A percentile compares a stretch with the other conserved stretches of the same genome.
These are phyloP conservation scores for Salvia hispanica DNA, from an alignment of 257 asterid species.

Conservation along the genomic window DNA sequence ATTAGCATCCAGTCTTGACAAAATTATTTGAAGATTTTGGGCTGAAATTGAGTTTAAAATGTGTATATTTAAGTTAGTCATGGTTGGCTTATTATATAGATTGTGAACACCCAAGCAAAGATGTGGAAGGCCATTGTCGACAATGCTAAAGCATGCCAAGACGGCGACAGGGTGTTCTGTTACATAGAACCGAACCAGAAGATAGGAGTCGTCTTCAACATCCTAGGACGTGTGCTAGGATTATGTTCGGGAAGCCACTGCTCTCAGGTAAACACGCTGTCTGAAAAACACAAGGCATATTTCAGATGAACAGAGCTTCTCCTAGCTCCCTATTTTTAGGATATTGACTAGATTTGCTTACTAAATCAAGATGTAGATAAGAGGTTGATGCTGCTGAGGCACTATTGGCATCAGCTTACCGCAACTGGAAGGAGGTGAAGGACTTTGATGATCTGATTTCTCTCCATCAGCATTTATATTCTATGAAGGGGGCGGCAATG, in stretches of 20 bases:
- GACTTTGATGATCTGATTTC: conserved; percentile 36
- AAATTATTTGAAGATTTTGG: too few species aligned
- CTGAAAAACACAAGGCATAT: conserved; percentile 48
- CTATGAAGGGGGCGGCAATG: too few species aligned
- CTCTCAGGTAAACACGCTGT: conserved; percentile 26
- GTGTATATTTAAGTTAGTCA: too few species aligned
- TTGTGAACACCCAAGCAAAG: conserved; percentile 31
- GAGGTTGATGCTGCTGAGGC: conserved; percentile 47
- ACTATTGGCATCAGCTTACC: conserved; percentile 42
- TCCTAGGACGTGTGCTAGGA: conserved; percentile 47
- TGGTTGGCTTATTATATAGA: conserved; percentile 36
- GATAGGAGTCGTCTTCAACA: conserved; percentile 42
- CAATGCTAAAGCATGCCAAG: conserved; percentile 40
- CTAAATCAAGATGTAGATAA: not conserved
- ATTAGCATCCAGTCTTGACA: not conserved
- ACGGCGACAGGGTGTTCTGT: too few species aligned
- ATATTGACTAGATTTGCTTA: too few species aligned
- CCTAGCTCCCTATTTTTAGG: not conserved
- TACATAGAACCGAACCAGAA: conserved; percentile 17
- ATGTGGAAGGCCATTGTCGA: conserved; percentile 44
- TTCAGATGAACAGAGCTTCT: not conserved
- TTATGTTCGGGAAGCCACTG: conserved; percentile 26
- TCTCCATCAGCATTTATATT: conserved; percentile 25
- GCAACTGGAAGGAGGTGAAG: conserved; percentile 33
- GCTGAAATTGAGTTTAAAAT: too few species aligned